Evolutionary conservation across 331 rosid species (phyloP).

Genomic region (Saraca asoca): DNA sequence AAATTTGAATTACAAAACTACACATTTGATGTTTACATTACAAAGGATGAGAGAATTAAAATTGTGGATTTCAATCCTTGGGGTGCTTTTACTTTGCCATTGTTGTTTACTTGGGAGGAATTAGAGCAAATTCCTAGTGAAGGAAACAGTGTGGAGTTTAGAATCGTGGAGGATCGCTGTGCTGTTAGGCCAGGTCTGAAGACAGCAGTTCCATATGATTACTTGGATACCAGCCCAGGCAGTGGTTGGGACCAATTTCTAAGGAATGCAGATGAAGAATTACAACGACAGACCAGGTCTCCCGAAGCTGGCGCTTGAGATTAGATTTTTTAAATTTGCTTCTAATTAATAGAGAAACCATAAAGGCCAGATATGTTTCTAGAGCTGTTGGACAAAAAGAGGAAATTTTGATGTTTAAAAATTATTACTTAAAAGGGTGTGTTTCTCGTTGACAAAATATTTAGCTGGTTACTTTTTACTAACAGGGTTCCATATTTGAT

Average conservation of each 20-base stretch:
- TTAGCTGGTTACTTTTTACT: no score
- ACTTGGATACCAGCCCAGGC: conserved; percentile 67
- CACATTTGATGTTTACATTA: conserved; percentile 71
- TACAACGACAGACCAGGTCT: conserved; percentile 48
- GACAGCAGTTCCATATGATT: conserved; percentile 84
- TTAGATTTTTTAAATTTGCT: background rate
- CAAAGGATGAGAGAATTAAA: conserved; percentile 55
- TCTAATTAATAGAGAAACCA: conserved; percentile 15
- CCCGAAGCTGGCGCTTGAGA: conserved; percentile 63
- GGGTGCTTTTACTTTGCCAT: conserved; percentile 74
- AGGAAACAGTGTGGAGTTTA: conserved; percentile 47
- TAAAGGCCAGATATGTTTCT: background rate
- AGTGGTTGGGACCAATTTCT: conserved; percentile 89
- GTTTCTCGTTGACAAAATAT: no score
- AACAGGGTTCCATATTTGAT: no score
- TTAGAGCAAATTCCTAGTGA: conserved; percentile 43
- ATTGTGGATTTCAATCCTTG: conserved; percentile 84
- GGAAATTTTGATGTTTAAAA: no score
- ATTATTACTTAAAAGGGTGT: no score
- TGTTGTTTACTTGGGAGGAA: conserved; percentile 76
- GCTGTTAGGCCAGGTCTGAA: conserved; percentile 82
- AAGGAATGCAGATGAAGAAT: conserved; percentile 67
- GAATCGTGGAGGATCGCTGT: conserved; percentile 73
- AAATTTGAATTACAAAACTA: conserved; percentile 62
- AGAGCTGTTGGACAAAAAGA: background rate